Evolutionary conservation across 1,284 basidiomycete species (phyloP).

Genomic region (Takashimella tepidaria): DNA sequence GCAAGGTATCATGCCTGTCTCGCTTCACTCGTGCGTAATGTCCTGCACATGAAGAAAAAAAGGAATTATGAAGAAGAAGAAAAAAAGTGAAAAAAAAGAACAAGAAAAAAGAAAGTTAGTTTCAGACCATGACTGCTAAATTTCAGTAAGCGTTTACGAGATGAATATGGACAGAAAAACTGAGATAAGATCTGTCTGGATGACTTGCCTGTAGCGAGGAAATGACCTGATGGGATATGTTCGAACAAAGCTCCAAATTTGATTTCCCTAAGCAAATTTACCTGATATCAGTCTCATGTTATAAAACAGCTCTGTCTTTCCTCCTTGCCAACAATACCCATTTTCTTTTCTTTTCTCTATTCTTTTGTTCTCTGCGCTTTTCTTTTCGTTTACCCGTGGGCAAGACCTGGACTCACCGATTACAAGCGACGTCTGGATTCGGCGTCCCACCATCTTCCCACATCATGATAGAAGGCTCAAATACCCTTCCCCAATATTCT

Average conservation of each 20-base stretch:
- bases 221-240: slow-evolving; percentile 52
- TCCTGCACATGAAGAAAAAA: slow-evolving; percentile 50
- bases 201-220: slow-evolving; percentile 75
- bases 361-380: not conserved
- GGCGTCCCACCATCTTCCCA: slow-evolving; percentile 79
- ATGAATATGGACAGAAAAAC: not conserved
- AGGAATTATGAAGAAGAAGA: too few species aligned
- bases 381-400: not conserved
- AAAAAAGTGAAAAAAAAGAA: too few species aligned
- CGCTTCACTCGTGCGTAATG: slow-evolving; percentile 80
- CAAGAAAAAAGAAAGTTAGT: too few species aligned
- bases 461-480: slow-evolving; percentile 68
- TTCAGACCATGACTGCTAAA: too few species aligned
- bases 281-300: too few species aligned
- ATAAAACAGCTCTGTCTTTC: slow-evolving; percentile 1
- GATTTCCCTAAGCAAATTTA: slow-evolving; percentile 61
- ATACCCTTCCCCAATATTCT: slow-evolving; percentile 85
- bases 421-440: slow-evolving; percentile 93
- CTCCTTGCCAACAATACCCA: not conserved
- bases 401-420: slow-evolving; percentile 55
- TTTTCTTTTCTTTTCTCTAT: not conserved
- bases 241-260: slow-evolving; percentile 87
- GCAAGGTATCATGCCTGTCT: slow-evolving; percentile 26
- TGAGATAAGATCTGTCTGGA: too few species aligned
- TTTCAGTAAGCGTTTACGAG: slow-evolving; percentile 4